These are phyloP conservation scores for Pseudogymnoascus sp. DNA, from an alignment of 2,329 filamentous ascomycete genomes.

Conservation along the genomic window DNA sequence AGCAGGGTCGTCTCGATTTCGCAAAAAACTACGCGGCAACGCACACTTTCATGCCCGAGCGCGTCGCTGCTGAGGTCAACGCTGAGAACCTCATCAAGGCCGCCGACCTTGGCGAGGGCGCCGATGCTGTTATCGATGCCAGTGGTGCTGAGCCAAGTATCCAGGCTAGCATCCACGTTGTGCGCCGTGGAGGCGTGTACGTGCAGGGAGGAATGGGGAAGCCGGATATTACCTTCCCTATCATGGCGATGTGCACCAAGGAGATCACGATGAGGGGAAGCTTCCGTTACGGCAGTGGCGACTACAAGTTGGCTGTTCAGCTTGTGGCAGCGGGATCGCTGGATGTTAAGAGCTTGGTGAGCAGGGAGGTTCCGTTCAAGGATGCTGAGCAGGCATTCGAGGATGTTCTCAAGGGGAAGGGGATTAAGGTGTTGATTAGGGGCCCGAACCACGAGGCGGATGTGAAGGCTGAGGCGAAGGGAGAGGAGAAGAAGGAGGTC, in stretches of 20 bases:
- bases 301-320: constrained; percentile 71
- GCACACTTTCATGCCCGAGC: constrained; percentile 58
- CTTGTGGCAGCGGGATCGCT: constrained; percentile 67
- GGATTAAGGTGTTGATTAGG: constrained; percentile 61
- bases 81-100: constrained; percentile 58
- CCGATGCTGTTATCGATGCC: constrained; percentile 74
- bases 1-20: constrained; percentile 70
- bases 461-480: neutral
- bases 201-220: constrained; percentile 90
- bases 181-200: constrained; percentile 65
- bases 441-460: constrained; percentile 53
- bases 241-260: constrained; percentile 82
- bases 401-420: constrained; percentile 76
- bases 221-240: constrained; percentile 80
- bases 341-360: constrained; percentile 75
- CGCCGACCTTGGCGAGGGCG: constrained; percentile 57
- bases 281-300: constrained; percentile 82
- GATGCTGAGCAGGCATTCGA: constrained; percentile 81
- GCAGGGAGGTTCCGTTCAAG: constrained; percentile 66
- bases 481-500: constrained; percentile 1
- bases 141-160: constrained; percentile 72
- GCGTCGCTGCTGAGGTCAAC: constrained; percentile 61
- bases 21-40: constrained; percentile 66
- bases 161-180: constrained; percentile 63
- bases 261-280: constrained; percentile 81